A percentile compares a stretch with the other conserved stretches of the same genome.
Evolutionary conservation across 2,329 filamentous ascomycete species (phyloP).

Genomic region (Colletotrichum sojae): DNA sequence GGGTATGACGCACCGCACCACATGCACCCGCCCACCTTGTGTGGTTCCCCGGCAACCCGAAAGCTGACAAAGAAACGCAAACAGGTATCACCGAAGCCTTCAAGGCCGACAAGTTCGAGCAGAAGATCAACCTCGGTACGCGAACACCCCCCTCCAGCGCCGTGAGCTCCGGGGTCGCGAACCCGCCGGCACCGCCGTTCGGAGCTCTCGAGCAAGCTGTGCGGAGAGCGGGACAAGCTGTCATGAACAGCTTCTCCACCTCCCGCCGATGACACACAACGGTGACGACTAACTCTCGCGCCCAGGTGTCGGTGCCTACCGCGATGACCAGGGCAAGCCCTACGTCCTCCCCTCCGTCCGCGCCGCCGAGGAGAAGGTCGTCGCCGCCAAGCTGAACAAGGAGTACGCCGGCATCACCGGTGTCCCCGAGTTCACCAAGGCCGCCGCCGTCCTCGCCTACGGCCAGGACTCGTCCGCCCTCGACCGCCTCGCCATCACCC

Average conservation of each 20-base stretch:
- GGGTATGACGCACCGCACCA: conserved; percentile 64
- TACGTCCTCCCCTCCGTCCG: conserved; percentile 96
- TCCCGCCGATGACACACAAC: neutral
- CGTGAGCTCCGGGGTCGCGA: neutral
- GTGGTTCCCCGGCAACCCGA: neutral
- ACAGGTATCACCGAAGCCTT: conserved; percentile 95
- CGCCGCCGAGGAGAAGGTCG: conserved; percentile 88
- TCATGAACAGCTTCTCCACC: neutral
- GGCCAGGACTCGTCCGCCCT: conserved; percentile 84
- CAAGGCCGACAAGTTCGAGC: conserved; percentile 92
- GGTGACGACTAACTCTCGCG: neutral
- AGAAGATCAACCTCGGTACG: conserved; percentile 98
- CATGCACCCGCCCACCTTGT: conserved; percentile 18
- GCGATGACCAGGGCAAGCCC: conserved; percentile 97
- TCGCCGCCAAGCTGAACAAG: conserved; percentile 87
- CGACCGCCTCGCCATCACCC: conserved; percentile 88
- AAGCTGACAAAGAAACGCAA: conserved; percentile 10
- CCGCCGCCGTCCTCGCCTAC: conserved; percentile 92
- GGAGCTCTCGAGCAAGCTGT: neutral
- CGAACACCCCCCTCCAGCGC: conserved; percentile 18
- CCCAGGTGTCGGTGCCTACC: conserved; percentile 94
- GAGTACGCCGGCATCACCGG: conserved; percentile 99
- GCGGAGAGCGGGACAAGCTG: conserved; percentile 12
- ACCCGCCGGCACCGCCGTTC: too few relatives aligned
- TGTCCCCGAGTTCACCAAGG: conserved; percentile 92